Conservation (phyloP, 1,139 yeast genomes). For the Komagataea norvegica region DNA sequence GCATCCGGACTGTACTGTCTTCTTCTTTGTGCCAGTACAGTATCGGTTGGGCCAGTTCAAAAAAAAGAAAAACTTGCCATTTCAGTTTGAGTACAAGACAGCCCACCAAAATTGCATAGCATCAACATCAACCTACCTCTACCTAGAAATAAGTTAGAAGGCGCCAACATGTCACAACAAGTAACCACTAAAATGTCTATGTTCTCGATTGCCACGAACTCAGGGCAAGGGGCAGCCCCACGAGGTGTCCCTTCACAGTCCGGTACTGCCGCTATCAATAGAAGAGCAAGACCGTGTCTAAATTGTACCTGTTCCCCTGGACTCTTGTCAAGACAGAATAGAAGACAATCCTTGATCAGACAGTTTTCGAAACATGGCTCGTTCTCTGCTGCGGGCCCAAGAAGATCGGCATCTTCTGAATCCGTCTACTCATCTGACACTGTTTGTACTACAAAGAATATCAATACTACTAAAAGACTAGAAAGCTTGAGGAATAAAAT, state of each 20-base stretch:
- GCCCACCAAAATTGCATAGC: too few species aligned
- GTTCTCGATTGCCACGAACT: conserved; percentile 23
- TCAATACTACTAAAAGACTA: conserved; percentile 58
- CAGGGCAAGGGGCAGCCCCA: conserved; percentile 7
- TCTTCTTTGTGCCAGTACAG: too few species aligned
- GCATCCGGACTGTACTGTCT: too few species aligned
- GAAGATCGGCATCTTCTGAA: conserved; percentile 26
- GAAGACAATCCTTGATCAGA: conserved; percentile 48
- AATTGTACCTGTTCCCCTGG: conserved; percentile 86
- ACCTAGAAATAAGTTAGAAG: too few species aligned
- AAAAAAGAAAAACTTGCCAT: too few species aligned
- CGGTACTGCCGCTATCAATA: conserved; percentile 17
- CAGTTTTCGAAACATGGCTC: conserved; percentile 29
- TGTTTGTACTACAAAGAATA: conserved; percentile 35
- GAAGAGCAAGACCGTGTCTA: conserved; percentile 45
- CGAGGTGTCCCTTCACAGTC: conserved; percentile 6
- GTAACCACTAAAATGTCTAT: conserved; percentile 25
- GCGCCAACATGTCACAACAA: conserved; percentile 20
- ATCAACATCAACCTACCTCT: too few species aligned
- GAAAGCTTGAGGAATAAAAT: conserved; percentile 60
- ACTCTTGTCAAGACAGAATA: conserved; percentile 57
- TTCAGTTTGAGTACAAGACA: too few species aligned
- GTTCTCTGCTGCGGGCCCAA: conserved; percentile 14
- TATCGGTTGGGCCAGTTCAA: too few species aligned
- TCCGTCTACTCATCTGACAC: conserved; percentile 36